phyloP scores from a whole-genome alignment of 805 yeast species.

The Hanseniaspora thailandica region DNA sequence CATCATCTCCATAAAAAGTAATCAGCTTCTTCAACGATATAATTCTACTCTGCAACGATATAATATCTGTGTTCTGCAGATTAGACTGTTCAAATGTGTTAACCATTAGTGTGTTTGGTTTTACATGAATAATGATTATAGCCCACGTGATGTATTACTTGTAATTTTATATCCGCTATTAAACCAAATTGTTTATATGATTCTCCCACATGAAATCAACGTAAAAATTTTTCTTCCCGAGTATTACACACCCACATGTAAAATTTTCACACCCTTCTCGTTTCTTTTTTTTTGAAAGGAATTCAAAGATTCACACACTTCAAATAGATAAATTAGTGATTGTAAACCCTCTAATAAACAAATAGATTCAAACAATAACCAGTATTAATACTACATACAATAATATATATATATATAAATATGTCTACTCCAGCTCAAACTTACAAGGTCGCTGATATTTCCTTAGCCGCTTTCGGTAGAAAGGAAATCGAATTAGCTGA shows the following conservation, averaged over 20 bases:
- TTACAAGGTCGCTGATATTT: slow-evolving; percentile 95
- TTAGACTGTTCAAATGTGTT: slow-evolving; percentile 4
- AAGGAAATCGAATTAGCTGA: slow-evolving; percentile 97
- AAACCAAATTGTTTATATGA: neutral
- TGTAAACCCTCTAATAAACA: no score
- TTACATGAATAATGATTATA: neutral
- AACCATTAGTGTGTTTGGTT: neutral
- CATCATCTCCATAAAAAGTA: neutral
- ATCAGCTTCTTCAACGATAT: neutral
- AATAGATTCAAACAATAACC: neutral
- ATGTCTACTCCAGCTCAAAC: slow-evolving; percentile 56
- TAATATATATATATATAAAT: slow-evolving; percentile 1
- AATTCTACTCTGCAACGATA: slow-evolving; percentile 2
- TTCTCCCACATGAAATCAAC: neutral
- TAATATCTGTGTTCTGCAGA: slow-evolving; percentile 11
- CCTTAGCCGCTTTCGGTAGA: slow-evolving; percentile 98
- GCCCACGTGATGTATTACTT: neutral
- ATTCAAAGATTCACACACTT: no score
- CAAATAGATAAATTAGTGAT: no score
- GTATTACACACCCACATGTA: neutral
- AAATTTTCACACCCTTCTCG: neutral
- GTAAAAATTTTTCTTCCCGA: neutral
- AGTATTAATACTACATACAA: neutral
- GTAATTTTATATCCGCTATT: no score
- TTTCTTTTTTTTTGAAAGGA: no score